Conservation (phyloP, 2,329 filamentous ascomycete genomes). For the Ilyonectria destructans region DNA sequence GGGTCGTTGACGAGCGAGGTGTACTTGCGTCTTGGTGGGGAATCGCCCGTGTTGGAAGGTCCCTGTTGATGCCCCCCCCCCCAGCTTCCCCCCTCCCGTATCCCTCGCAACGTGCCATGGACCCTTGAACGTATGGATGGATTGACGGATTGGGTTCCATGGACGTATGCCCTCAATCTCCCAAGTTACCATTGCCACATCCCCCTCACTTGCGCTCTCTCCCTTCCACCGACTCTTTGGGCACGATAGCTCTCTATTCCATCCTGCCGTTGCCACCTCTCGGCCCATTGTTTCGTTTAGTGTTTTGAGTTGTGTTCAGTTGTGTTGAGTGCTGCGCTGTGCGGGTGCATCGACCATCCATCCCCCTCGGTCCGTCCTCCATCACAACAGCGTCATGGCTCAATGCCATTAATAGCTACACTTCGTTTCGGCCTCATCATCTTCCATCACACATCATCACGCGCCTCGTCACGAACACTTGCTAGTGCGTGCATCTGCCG, state of each 20-base stretch:
- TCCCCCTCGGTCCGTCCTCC: background rate
- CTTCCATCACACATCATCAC: slow-evolving; percentile 3
- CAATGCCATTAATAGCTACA: slow-evolving; percentile 1
- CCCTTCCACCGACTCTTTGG: background rate
- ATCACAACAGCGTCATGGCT: background rate
- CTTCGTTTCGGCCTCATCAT: background rate
- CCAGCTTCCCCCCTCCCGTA: slow-evolving; percentile 1
- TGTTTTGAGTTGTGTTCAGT: too few species aligned
- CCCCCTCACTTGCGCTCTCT: background rate
- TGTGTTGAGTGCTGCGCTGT: background rate
- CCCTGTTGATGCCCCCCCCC: slow-evolving; percentile 9
- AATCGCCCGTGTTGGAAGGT: slow-evolving; percentile 41
- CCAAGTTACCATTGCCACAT: slow-evolving; percentile 3
- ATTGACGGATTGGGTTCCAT: slow-evolving; percentile 27
- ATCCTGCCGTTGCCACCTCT: background rate
- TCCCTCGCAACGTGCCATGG: slow-evolving; percentile 10
- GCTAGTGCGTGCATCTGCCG: slow-evolving; percentile 27
- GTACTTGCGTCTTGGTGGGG: slow-evolving; percentile 42
- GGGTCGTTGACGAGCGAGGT: slow-evolving; percentile 35
- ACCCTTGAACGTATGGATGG: slow-evolving; percentile 18
- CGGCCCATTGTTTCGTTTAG: too few species aligned
- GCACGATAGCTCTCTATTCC: background rate
- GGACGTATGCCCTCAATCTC: slow-evolving; percentile 26
- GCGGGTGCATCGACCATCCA: background rate
- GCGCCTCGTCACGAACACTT: background rate